Base-by-base conservation (phyloP, 2,329 filamentous ascomycete genomes). In the Knufia fluminis region DNA sequence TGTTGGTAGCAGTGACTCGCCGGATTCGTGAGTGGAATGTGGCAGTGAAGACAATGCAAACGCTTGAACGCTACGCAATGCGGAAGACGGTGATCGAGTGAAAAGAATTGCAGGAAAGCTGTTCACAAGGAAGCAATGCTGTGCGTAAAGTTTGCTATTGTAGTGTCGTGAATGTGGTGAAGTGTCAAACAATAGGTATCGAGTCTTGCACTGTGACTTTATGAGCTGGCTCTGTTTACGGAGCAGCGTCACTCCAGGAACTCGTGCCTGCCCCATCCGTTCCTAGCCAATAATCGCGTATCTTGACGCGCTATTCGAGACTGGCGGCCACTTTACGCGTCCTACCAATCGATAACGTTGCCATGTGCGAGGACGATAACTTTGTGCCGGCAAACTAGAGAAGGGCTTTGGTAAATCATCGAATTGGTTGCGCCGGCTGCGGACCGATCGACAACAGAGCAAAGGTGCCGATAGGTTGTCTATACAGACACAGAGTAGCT, bases 321-420 rank as follows among this genome's bases (percentile, higher is more conserved):
- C 26, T 28, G 6, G 26, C 12, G 26, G 26, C 26, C 17, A 22
- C 33, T 28, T n/a, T 8, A 36, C 33, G 33, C 33, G 33, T 17
- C 19, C n/a, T 26, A 10, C 24, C 14, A 26, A 43, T 43, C 40
- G 40, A 43, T 43, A 43, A 28, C 40, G 40, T 43, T 43, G 40
- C 40, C 24, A 26, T 14, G 33, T 17, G 33, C 33, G 33, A 36
- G 17, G 19, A 12, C 38, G 4, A 19, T 40, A 22, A 40, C 17
- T 40, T 17, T 22, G 4, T 22, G 4, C 9, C 19, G 17, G 38
- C 38, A 22, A 10, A 40, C 26, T 12, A 28, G 26, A 12, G 6
- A 28, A 28, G 26, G 26, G 26, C 26, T 28, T 28, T 28, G 26
- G 26, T 28, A 28, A n/a, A n/a, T n/a, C n/a, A n/a, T n/a, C n/a